These are phyloP conservation scores for Arxiozyma slooffiae DNA, from an alignment of 1,139 yeast species.

Conservation along the genomic window DNA sequence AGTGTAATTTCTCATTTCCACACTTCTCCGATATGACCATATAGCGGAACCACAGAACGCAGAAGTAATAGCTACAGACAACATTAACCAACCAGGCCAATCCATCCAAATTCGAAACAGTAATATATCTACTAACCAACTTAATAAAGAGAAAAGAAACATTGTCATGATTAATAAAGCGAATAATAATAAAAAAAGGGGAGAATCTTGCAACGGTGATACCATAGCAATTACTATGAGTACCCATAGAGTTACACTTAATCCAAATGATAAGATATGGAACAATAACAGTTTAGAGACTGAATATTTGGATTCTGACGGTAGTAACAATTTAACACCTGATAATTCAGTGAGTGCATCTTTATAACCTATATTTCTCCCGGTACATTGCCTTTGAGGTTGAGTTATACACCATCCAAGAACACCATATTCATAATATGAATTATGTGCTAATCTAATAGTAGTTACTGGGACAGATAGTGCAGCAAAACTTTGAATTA, in stretches of 20 bases:
- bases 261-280: slow-evolving; percentile 72
- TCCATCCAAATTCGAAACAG: slow-evolving; percentile 49
- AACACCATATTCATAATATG: slow-evolving; percentile 60
- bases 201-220: slow-evolving; percentile 28
- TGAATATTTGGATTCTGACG: slow-evolving; percentile 52
- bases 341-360: slow-evolving; percentile 25
- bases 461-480: slow-evolving; percentile 48
- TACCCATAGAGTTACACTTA: slow-evolving; percentile 39
- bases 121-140: slow-evolving; percentile 45
- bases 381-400: slow-evolving; percentile 43
- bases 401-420: slow-evolving; percentile 60
- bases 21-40: slow-evolving; percentile 39
- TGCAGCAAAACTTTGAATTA: slow-evolving; percentile 19
- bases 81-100: slow-evolving; percentile 62
- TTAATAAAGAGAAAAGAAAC: slow-evolving; percentile 42
- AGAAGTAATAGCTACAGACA: slow-evolving; percentile 49
- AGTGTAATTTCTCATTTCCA: slow-evolving; percentile 37
- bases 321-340: slow-evolving; percentile 35
- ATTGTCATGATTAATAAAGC: slow-evolving; percentile 35
- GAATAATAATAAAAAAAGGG: slow-evolving; percentile 26
- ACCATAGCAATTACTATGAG: slow-evolving; percentile 35
- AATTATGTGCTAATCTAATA: slow-evolving; percentile 40
- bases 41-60: slow-evolving; percentile 19
- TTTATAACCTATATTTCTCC: slow-evolving; percentile 33
- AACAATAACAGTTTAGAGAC: slow-evolving; percentile 65